These are phyloP conservation scores for Suillus plorans DNA, from an alignment of 768 basidiomycete genomes.

Conservation along the genomic window DNA sequence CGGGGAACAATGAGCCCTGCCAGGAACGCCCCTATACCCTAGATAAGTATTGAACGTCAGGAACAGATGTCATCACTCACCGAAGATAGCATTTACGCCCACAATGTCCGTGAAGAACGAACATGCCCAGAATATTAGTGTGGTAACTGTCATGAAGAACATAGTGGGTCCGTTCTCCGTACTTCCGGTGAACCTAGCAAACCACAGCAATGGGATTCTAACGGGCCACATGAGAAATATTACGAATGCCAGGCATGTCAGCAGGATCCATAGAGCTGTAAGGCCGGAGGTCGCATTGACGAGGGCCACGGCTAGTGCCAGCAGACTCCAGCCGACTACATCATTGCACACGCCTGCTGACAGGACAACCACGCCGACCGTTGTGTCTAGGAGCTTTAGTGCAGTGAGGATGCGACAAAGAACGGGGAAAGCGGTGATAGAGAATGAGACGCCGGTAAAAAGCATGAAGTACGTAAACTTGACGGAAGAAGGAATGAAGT, in stretches of 20 bases:
- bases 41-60: background rate
- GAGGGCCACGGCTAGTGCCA: conserved; percentile 89
- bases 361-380: conserved; percentile 89
- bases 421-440: conserved; percentile 87
- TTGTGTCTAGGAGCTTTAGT: conserved; percentile 87
- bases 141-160: conserved; percentile 83
- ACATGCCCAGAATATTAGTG: conserved; percentile 78
- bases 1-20: conserved; percentile 83
- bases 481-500: conserved; percentile 60
- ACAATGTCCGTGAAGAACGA: conserved; percentile 95
- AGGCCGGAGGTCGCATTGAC: conserved; percentile 85
- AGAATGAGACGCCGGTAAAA: conserved; percentile 89
- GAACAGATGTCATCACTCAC: conserved; percentile 33
- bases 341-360: conserved; percentile 92
- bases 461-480: conserved; percentile 90
- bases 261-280: conserved; percentile 82
- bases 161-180: conserved; percentile 81
- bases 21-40: conserved; percentile 68
- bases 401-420: conserved; percentile 89
- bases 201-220: conserved; percentile 60
- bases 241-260: conserved; percentile 79
- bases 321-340: conserved; percentile 84
- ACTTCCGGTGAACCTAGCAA: conserved; percentile 78
- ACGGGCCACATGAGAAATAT: conserved; percentile 73
- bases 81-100: conserved; percentile 93